These are phyloP conservation scores for Nemania sp. DNA, from an alignment of 2,329 filamentous ascomycete species.

Conservation along the genomic window DNA sequence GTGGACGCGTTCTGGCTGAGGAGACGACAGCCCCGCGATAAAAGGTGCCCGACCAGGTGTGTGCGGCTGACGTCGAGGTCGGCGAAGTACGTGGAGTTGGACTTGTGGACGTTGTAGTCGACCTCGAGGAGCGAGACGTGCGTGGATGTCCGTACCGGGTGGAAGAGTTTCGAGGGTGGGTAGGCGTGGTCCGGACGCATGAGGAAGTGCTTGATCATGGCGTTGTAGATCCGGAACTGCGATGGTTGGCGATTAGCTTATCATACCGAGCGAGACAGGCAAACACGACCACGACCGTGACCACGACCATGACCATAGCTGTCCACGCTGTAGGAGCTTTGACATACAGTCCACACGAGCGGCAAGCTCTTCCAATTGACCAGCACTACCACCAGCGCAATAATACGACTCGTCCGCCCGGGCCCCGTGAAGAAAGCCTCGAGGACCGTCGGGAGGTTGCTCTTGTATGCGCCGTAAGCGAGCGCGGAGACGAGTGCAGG, in stretches of 20 bases:
- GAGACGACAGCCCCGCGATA: conserved; percentile 60
- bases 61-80: conserved; percentile 84
- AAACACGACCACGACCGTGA: no score
- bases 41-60: conserved; percentile 73
- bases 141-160: conserved; percentile 67
- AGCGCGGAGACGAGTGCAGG: conserved; percentile 50
- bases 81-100: conserved; percentile 82
- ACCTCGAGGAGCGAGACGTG: conserved; percentile 74
- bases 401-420: conserved; percentile 55
- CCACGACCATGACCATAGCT: no score
- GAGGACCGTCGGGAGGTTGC: conserved; percentile 47
- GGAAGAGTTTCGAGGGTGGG: conserved; percentile 69
- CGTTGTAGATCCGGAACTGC: conserved; percentile 62
- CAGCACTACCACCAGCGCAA: conserved; percentile 58
- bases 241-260: neutral
- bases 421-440: conserved; percentile 56
- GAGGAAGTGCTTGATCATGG: conserved; percentile 58
- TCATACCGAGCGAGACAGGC: neutral
- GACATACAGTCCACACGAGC: conserved; percentile 73
- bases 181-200: conserved; percentile 53
- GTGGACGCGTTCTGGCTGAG: conserved; percentile 53
- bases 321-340: no score
- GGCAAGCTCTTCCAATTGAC: conserved; percentile 76
- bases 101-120: conserved; percentile 86
- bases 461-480: conserved; percentile 52